A percentile compares a stretch with the other conserved stretches of the same genome.
Evolutionary conservation across 805 yeast genomes (phyloP).

Genomic region (Candida saitoana): DNA sequence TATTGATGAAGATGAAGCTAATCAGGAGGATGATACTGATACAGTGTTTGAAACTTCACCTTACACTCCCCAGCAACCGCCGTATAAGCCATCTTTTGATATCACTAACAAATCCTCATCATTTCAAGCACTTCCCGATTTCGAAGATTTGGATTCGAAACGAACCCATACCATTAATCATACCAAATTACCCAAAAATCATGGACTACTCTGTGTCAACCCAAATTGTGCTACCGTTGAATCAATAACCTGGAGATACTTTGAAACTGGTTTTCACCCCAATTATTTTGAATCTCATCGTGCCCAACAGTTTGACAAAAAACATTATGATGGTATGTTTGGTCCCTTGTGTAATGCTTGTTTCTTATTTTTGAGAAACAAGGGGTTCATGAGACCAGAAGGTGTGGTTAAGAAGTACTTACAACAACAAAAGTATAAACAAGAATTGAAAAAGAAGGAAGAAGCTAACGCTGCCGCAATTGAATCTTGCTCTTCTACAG

Average conservation of each 20-base stretch:
- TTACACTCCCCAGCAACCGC: constrained; percentile 39
- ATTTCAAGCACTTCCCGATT: constrained; percentile 39
- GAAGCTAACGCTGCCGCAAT: constrained; percentile 10
- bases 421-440: constrained; percentile 42
- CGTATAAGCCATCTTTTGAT: constrained; percentile 20
- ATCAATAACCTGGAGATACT: constrained; percentile 42
- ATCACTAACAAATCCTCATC: constrained; percentile 10
- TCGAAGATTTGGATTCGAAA: constrained; percentile 42
- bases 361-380: constrained; percentile 38
- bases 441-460: constrained; percentile 29
- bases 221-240: constrained; percentile 35
- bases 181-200: constrained; percentile 34
- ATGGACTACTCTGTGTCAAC: constrained; percentile 39
- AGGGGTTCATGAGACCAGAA: constrained; percentile 44
- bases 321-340: constrained; percentile 43
- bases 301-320: constrained; percentile 36
- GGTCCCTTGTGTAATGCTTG: constrained; percentile 47
- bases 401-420: constrained; percentile 42
- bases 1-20: constrained; percentile 24
- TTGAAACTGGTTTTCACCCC: constrained; percentile 38
- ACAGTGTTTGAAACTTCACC: constrained; percentile 30
- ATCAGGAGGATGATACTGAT: constrained; percentile 20
- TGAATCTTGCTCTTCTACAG: constrained; percentile 2
- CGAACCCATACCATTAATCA: constrained; percentile 39
- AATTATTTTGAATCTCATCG: constrained; percentile 34